A percentile compares a stretch with the other conserved stretches of the same genome.
These are phyloP conservation scores for Fusarium camptoceras DNA, from an alignment of 2,329 filamentous ascomycete species.

Conservation along the genomic window DNA sequence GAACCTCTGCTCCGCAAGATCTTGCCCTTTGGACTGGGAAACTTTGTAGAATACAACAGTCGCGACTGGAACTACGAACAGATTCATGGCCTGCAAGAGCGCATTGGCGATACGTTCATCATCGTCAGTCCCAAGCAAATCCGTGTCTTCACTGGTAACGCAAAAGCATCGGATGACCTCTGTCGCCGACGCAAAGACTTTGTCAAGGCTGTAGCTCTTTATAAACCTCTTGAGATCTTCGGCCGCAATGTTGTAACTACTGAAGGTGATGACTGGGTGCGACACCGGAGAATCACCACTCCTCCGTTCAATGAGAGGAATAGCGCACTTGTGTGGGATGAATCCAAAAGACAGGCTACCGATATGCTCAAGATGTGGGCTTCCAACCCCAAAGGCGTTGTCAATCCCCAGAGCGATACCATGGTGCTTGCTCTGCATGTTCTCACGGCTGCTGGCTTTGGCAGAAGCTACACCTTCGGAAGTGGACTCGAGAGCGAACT, in stretches of 20 bases:
- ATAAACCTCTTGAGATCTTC: slow-evolving; percentile 39
- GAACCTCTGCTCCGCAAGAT: slow-evolving; percentile 24
- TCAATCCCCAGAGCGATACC: slow-evolving; percentile 34
- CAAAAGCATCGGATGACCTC: slow-evolving; percentile 32
- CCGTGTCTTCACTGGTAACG: slow-evolving; percentile 35
- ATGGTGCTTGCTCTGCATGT: slow-evolving; percentile 39
- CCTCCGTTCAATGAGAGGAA: slow-evolving; percentile 41
- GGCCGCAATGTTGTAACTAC: slow-evolving; percentile 38
- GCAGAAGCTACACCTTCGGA: slow-evolving; percentile 34
- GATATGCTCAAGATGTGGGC: slow-evolving; percentile 39
- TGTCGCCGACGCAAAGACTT: slow-evolving; percentile 36
- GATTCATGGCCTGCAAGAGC: slow-evolving; percentile 33
- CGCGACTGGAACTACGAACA: slow-evolving; percentile 42
- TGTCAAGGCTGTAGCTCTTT: slow-evolving; percentile 35
- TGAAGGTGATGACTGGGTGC: slow-evolving; percentile 37
- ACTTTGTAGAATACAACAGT: slow-evolving; percentile 42
- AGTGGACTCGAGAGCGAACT: slow-evolving; percentile 16
- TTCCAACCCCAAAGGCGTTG: slow-evolving; percentile 16
- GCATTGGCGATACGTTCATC: slow-evolving; percentile 40
- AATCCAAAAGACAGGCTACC: slow-evolving; percentile 25
- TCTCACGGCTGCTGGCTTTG: slow-evolving; percentile 38
- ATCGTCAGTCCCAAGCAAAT: slow-evolving; percentile 40
- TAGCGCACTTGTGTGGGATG: slow-evolving; percentile 37
- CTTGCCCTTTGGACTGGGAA: slow-evolving; percentile 18
- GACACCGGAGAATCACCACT: slow-evolving; percentile 35